phyloP scores from a whole-genome alignment of 768 basidiomycete species.

The Collybia sordida region DNA sequence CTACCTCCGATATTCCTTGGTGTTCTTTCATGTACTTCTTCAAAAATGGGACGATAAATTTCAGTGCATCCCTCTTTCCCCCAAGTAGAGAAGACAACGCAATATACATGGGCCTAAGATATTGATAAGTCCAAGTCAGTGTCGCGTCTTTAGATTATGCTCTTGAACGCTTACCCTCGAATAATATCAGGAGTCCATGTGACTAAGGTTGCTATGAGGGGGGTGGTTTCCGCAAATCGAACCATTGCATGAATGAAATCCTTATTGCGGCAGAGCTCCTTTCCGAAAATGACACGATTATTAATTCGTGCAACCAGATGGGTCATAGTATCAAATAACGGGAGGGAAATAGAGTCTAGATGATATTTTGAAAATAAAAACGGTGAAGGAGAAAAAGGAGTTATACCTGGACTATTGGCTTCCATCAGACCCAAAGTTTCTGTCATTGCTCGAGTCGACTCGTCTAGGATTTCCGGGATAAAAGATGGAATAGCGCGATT shows the following conservation, averaged over 20 bases:
- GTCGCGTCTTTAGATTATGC: too few relatives aligned
- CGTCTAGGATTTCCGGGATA: conserved; percentile 36
- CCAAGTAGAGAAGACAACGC: conserved; percentile 30
- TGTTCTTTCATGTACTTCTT: conserved; percentile 23
- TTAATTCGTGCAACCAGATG: conserved; percentile 35
- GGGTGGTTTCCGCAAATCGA: conserved; percentile 30
- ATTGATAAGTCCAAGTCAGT: background rate
- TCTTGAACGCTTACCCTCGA: conserved; percentile 22
- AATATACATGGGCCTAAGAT: conserved; percentile 28
- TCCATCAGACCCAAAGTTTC: conserved; percentile 21
- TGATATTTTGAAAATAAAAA: background rate
- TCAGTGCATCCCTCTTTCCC: conserved; percentile 29
- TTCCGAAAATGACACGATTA: conserved; percentile 38
- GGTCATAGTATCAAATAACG: conserved; percentile 36
- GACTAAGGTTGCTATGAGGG: conserved; percentile 33
- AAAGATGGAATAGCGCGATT: conserved; percentile 33
- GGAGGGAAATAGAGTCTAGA: conserved; percentile 20
- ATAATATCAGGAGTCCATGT: conserved; percentile 28
- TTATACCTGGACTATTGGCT: conserved; percentile 9
- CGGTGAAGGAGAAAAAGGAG: background rate
- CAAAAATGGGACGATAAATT: conserved; percentile 27
- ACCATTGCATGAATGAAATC: conserved; percentile 32
- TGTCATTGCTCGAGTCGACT: conserved; percentile 28
- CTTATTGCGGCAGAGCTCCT: conserved; percentile 32
- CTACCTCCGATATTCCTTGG: background rate